Percentiles rank a stretch among this genome's conserved stretches.
phyloP scores from a whole-genome alignment of 2,329 filamentous ascomycete genomes.

The Pestalotiopsis sp. region DNA sequence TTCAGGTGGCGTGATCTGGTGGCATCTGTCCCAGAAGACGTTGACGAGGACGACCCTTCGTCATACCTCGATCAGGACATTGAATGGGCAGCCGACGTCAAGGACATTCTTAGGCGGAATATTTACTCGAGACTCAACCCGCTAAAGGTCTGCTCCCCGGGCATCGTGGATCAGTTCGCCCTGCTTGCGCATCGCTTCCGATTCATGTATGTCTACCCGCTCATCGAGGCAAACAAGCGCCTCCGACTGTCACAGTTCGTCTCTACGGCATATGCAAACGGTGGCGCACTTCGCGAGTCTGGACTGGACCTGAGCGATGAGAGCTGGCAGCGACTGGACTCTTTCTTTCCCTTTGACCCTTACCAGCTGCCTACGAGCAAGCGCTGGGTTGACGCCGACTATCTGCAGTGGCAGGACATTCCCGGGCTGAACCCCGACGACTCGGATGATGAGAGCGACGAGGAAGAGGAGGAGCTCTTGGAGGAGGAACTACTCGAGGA shows the following conservation, averaged over 20 bases:
- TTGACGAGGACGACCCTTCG: conserved; percentile 63
- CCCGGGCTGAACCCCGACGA: conserved; percentile 65
- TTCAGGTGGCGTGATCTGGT: conserved; percentile 96
- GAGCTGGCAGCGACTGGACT: conserved; percentile 82
- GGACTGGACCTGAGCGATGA: conserved; percentile 65
- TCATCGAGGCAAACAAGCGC: conserved; percentile 91
- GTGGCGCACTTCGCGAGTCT: conserved; percentile 56
- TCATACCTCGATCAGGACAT: conserved; percentile 72
- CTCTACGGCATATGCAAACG: conserved; percentile 56
- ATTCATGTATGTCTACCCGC: conserved; percentile 86
- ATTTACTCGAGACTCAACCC: conserved; percentile 92
- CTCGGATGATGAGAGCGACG: conserved; percentile 56
- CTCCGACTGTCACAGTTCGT: conserved; percentile 76
- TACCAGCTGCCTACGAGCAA: conserved; percentile 88
- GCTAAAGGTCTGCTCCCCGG: conserved; percentile 88
- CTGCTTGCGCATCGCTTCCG: conserved; percentile 82
- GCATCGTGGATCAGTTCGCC: conserved; percentile 90
- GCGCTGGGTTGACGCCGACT: conserved; percentile 84
- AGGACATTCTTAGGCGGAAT: conserved; percentile 73
- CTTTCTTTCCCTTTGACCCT: conserved; percentile 97
- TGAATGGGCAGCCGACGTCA: conserved; percentile 74
- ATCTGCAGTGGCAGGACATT: conserved; percentile 78
- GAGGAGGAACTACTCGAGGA: conserved; percentile 45
- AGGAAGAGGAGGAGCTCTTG: conserved; percentile 49
- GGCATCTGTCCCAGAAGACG: conserved; percentile 58